These are phyloP conservation scores for Coemansia brasiliensis DNA, from an alignment of 192 early-diverging fungal species.

Conservation along the genomic window DNA sequence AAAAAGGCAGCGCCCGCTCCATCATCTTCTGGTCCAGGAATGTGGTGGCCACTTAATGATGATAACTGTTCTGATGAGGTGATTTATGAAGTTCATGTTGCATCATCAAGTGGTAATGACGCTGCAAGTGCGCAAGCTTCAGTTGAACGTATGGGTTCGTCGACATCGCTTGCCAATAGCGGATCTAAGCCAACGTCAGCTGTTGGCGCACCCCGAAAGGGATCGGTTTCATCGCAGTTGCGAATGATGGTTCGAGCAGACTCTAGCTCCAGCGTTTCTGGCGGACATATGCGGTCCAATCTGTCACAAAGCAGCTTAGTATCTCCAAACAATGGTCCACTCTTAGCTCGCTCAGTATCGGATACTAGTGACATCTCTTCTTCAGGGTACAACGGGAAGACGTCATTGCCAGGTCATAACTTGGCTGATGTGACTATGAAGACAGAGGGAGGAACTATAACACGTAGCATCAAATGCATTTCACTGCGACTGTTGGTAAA, in stretches of 20 bases:
- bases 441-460: conserved; percentile 47
- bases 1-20: conserved; percentile 6
- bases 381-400: conserved; percentile 3
- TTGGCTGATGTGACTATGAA: conserved; percentile 50
- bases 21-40: conserved; percentile 36
- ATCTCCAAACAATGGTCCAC: conserved; percentile 7
- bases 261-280: conserved; percentile 7
- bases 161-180: conserved; percentile 13
- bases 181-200: conserved; percentile 17
- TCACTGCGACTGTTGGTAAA: conserved; percentile 54
- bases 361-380: conserved; percentile 30
- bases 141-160: conserved; percentile 38
- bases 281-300: conserved; percentile 8
- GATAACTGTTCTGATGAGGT: conserved; percentile 54
- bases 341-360: conserved; percentile 20
- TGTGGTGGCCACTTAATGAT: conserved; percentile 57
- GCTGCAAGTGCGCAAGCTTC: background rate
- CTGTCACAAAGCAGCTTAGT: conserved; percentile 27
- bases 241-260: conserved; percentile 46
- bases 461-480: conserved; percentile 49
- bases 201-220: conserved; percentile 28
- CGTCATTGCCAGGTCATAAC: conserved; percentile 20
- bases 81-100: conserved; percentile 39
- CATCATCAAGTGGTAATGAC: conserved; percentile 19
- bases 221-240: conserved; percentile 51